Base-by-base conservation (phyloP, 305 asterid species). In the Solanum hybrid region DNA sequence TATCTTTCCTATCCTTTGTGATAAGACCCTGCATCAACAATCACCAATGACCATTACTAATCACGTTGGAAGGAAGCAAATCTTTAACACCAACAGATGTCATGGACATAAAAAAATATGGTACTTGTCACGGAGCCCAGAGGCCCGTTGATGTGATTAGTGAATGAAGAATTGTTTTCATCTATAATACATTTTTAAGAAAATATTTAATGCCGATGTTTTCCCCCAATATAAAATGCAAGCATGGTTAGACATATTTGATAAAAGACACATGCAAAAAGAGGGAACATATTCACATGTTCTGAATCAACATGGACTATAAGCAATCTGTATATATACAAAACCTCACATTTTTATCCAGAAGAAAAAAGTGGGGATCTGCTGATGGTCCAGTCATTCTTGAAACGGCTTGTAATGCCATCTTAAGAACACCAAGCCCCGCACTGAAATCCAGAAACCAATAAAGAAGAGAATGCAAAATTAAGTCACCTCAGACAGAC, bases 401-500 rank as follows among this genome's bases (percentile, higher is more conserved):
- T 88, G 96, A 94, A 93, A 93, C 99, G 88, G 98, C 98, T 90
- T 98, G 98, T 85, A 96, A 88, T 90, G 99, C 99, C 98, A 95
- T 98, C 95, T 98, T 98, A 89, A 98, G 98, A 91, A 98, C 99
- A 89, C 99, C 99, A 93, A 98, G 98, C 92, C 99, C 99, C 26
- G 99, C 99, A 94, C 99, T 98, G 98, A 81, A 93, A 92, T 88
- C 88, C 88, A 91, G 76, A 56, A 56, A 85, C 13, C 76, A 85
- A 85, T 51, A 85, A 85, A 85, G 87, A 69, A 40, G 51, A 86
- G 85, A 37, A 34, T 35, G n/a, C 86, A 90, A 60, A 71, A 76
- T 51, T 64, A 84, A 88, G 89, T 72, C 89, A 72, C 88, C 81
- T 35, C 31, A 75, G 86, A 87, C 78, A 89, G 19, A 77, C 56